Percentiles rank a stretch among this genome's conserved stretches.
These are phyloP conservation scores for Tylopilus vinaceipallidus DNA, from an alignment of 768 basidiomycete genomes.

Conservation along the genomic window DNA sequence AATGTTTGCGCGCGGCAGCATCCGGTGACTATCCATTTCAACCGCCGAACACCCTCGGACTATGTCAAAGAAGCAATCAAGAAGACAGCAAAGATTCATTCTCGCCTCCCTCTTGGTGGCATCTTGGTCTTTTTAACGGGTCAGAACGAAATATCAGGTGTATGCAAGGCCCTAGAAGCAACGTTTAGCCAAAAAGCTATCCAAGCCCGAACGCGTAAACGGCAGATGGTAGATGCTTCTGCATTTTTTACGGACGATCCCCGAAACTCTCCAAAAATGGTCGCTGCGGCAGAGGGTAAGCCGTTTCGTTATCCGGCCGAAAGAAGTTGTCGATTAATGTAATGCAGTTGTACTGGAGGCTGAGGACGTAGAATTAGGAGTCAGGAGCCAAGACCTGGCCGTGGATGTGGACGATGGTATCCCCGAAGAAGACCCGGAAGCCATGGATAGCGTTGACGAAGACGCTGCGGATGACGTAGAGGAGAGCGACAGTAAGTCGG, in stretches of 20 bases:
- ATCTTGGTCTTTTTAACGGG: slow-evolving; percentile 94
- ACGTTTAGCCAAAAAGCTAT: slow-evolving; percentile 70
- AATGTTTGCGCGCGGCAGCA: slow-evolving; percentile 88
- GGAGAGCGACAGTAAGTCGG: slow-evolving; percentile 59
- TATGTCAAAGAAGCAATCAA: slow-evolving; percentile 89
- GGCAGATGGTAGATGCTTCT: slow-evolving; percentile 24
- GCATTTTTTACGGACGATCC: slow-evolving; percentile 28
- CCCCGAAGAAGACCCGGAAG: slow-evolving; percentile 69
- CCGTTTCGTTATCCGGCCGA: background rate
- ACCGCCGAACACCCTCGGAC: slow-evolving; percentile 77
- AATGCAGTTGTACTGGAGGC: slow-evolving; percentile 72
- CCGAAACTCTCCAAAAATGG: slow-evolving; percentile 12
- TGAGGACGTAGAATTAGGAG: slow-evolving; percentile 77
- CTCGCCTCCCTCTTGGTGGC: slow-evolving; percentile 87
- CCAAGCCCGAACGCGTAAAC: slow-evolving; percentile 45
- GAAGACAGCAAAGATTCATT: slow-evolving; percentile 90
- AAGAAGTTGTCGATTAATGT: background rate
- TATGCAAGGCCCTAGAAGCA: slow-evolving; percentile 79
- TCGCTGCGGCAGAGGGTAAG: slow-evolving; percentile 21
- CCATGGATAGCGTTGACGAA: slow-evolving; percentile 72
- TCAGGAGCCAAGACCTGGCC: slow-evolving; percentile 47
- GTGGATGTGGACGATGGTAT: slow-evolving; percentile 65
- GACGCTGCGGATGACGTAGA: slow-evolving; percentile 54
- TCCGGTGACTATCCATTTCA: slow-evolving; percentile 95
- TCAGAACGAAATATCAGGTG: slow-evolving; percentile 88